Conservation (phyloP, 192 early-diverging fungal species). For the Oehlia diaphana region DNA sequence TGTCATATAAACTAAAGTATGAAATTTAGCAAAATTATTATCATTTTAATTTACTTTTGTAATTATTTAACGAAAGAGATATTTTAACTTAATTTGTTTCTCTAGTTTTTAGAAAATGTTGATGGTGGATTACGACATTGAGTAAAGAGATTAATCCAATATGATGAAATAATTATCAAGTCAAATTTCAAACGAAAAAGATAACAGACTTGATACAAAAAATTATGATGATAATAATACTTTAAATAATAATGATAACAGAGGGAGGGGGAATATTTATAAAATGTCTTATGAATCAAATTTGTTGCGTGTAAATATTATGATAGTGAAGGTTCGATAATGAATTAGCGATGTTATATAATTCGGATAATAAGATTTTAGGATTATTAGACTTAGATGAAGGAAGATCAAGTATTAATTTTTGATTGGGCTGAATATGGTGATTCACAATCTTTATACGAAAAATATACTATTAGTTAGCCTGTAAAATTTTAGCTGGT, state of each 20-base stretch:
- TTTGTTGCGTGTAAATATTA: conserved; percentile 18
- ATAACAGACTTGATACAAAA: not conserved
- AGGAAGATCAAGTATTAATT: too few relatives aligned
- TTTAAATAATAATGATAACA: not conserved
- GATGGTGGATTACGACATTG: not conserved
- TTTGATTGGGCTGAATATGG: too few relatives aligned
- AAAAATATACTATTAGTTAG: too few relatives aligned
- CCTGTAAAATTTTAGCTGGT: too few relatives aligned
- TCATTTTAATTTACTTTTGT: too few relatives aligned
- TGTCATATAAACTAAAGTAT: not conserved
- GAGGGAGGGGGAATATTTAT: not conserved
- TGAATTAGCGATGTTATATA: conserved; percentile 9
- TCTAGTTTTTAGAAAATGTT: not conserved
- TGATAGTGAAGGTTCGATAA: conserved; percentile 16
- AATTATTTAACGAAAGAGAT: too few relatives aligned
- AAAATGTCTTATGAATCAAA: not conserved
- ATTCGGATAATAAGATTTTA: conserved; percentile 6
- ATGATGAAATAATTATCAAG: not conserved
- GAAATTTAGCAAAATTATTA: not conserved
- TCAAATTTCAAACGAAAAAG: not conserved
- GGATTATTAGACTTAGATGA: conserved; percentile 6
- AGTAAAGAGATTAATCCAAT: not conserved
- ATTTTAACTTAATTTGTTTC: not conserved
- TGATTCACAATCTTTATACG: too few relatives aligned
- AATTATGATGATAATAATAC: not conserved